These are phyloP conservation scores for Prunus yedoensis DNA, from an alignment of 331 rosid species.

Conservation along the genomic window DNA sequence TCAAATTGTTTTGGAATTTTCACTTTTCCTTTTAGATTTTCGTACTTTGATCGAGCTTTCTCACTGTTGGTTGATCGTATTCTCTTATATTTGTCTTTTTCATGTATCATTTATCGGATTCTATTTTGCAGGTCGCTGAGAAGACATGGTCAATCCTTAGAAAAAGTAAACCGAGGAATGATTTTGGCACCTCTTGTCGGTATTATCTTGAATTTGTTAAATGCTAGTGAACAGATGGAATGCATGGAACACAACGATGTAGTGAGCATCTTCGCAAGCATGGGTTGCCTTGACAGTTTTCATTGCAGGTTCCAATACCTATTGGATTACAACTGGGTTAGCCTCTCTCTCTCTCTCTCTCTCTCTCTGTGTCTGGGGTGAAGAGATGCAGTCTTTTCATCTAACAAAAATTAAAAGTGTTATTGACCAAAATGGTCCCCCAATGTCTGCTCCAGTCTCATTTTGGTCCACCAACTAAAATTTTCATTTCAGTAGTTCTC, in stretches of 20 bases:
- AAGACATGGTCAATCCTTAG: conserved; percentile 73
- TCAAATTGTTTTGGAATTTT: neutral
- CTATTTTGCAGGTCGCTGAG: conserved; percentile 64
- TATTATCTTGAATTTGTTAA: conserved; percentile 80
- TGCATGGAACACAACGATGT: conserved; percentile 62
- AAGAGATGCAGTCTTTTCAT: neutral
- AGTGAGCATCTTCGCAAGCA: conserved; percentile 79
- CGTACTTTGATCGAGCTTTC: neutral
- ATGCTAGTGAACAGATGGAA: conserved; percentile 59
- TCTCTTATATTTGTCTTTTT: neutral
- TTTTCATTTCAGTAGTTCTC: no score
- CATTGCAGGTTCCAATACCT: conserved; percentile 80
- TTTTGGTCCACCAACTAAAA: no score
- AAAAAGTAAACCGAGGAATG: conserved; percentile 89
- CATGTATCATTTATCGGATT: conserved; percentile 1
- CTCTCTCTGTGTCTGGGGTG: neutral
- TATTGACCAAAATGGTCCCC: neutral
- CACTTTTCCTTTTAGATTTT: neutral
- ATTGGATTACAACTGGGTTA: conserved; percentile 90
- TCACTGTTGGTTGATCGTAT: neutral
- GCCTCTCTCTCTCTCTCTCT: conserved; percentile 26
- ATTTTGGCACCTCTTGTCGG: conserved; percentile 88
- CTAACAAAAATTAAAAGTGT: neutral
- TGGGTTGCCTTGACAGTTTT: conserved; percentile 82
- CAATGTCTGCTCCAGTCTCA: no score